Evolutionary conservation across 805 yeast species (phyloP), one percentile per base, ranked within the genome.

Genomic region (Sugiyamaella floridensis): DNA sequence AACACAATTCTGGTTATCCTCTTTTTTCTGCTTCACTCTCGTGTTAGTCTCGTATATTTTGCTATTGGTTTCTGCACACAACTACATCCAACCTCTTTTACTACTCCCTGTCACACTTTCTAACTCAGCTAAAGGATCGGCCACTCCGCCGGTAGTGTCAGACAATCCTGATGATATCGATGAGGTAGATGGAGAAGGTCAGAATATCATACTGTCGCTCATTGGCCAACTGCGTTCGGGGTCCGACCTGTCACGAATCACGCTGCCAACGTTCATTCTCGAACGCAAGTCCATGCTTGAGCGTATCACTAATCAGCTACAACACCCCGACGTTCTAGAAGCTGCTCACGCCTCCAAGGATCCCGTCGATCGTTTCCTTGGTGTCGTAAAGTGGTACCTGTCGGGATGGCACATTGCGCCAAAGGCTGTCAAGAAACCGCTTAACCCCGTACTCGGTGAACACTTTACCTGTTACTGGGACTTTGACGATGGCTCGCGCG

Each of bases 351-450:
- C 63, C 2, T 71, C 77, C 2, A 65, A 67, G 2, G 86, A 86
- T 58, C 81, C 83, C 1, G 62, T 84, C 19, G 75, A 80, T 52
- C 77, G 98, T 53, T 90, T 93, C 61, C 64, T 88, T 6, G 71
- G 79, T 44, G 83, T 92, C 7, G 83, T 86, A 19, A 81, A 82
- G 63, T 92, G 97, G 96, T 93, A 93, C 67, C 75, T 93, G 68
- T 80, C 97, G 2, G 89, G 95, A 47, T 93, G 98, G 98, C 97
- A 93, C 66, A 93, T 93, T 67, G 93, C 97, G 1, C 99, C 98
- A 28, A 92, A 92, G 66, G 99, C 98, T 2, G 99, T 93, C 14
- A 93, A 93, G 67, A 93, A 93, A 69, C 99, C 99, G 0, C 75
- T 93, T 63, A 93, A 93, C 65, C 99, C 99, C 1, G 89, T 93